Base-by-base conservation (phyloP, 2,329 filamentous ascomycete species). In the Monosporascus ibericus region DNA sequence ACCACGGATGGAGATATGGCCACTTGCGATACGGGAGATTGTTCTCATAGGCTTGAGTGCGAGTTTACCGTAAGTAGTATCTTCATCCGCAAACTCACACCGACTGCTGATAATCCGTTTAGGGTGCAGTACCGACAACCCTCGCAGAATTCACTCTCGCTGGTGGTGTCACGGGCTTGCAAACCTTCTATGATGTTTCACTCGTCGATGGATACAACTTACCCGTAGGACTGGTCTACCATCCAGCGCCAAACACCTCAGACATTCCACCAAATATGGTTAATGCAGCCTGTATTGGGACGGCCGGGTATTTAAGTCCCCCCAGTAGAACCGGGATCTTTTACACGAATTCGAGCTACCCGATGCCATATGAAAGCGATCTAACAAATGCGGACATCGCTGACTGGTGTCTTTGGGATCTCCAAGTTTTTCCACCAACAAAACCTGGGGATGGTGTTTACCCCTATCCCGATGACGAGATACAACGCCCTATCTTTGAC, bases 161-260 rank as follows among this genome's bases (percentile, higher is more conserved):
- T 48, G 87, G 85, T 27, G 85, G 86, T 30, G 71, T 78, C 44
- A 74, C 75, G 22, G 72, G 73, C 48, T 70, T 65, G 53, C 86
- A 91, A 64, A 87, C 84, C 9, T 94, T 90, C 67, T 92, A 92
- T 71, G 89, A 94, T 68, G 88, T 94, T 57, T 91, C 87, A 40
- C 76, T 92, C 3, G 89, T 94, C 22, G 89, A 94, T 65, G 89
- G 89, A 48, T 92, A 92, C 77, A 92, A 92, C 65, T 70, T 92
- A 1, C 87, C 87, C 2, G 66, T 92, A 56, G 85, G 81, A 30
- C 81, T 83, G 64, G 75, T 77, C 51, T 80, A 84, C 59, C 74
- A 82, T 25, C 79, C 81, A 3, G 79, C 84, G 22, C 76, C 79
- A 50, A 85, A 88, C 60, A 77, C 79, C 7, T 77, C 75, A 1